phyloP scores from a whole-genome alignment of 192 early-diverging fungal genomes.

The Gaertneriomyces sp. region DNA sequence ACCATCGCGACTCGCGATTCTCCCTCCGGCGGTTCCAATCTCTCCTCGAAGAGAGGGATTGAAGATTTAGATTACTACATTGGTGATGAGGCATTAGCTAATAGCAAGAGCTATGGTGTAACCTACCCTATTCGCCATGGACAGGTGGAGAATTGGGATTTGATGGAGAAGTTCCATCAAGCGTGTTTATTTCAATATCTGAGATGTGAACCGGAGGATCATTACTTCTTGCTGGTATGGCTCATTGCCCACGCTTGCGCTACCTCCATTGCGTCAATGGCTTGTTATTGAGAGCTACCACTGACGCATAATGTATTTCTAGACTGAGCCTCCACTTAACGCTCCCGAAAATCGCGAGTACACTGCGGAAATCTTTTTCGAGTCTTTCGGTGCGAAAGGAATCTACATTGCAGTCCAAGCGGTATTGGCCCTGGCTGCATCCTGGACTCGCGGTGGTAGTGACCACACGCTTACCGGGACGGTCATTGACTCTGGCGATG shows the following conservation, averaged over 20 bases:
- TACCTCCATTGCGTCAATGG: not conserved
- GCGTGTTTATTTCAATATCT: constrained; percentile 97
- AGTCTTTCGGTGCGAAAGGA: constrained; percentile 97
- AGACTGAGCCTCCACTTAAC: constrained; percentile 98
- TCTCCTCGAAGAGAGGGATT: constrained; percentile 92
- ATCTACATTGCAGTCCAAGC: constrained; percentile 99
- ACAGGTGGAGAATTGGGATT: constrained; percentile 98
- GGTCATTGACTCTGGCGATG: constrained; percentile 97
- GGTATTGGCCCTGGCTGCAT: constrained; percentile 93
- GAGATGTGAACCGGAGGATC: constrained; percentile 98
- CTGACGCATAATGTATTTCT: not conserved
- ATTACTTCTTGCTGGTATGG: constrained; percentile 84
- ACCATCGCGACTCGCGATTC: constrained; percentile 77
- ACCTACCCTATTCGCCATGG: constrained; percentile 95
- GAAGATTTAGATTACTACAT: constrained; percentile 95
- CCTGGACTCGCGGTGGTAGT: constrained; percentile 84
- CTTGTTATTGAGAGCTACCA: not conserved
- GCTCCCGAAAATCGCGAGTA: constrained; percentile 98
- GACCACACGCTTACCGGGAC: constrained; percentile 94
- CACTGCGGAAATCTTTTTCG: constrained; percentile 99
- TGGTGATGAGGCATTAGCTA: constrained; percentile 89
- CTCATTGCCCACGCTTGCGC: not conserved
- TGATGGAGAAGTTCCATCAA: constrained; percentile 99
- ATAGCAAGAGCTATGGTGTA: constrained; percentile 84
- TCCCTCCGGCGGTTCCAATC: constrained; percentile 54